Conservation (phyloP, 169 alveolate species). For the Neospora caninum region DNA sequence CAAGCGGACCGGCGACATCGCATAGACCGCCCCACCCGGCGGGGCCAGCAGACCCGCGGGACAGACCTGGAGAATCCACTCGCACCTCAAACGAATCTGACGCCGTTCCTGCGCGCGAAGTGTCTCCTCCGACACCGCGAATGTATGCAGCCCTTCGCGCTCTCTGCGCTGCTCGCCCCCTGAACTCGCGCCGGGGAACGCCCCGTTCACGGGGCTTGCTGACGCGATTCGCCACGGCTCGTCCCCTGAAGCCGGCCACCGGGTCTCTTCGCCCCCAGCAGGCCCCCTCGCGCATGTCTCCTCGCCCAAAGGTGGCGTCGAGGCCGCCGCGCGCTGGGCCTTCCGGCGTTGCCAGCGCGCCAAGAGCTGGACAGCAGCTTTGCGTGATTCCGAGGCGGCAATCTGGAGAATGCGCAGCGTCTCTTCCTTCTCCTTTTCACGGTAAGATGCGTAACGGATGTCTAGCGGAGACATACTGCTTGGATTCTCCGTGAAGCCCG, state of each 20-base stretch:
- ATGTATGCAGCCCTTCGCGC: background rate
- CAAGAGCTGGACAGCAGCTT: conserved; percentile 55
- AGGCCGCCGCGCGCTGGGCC: background rate
- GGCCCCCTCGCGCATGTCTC: background rate
- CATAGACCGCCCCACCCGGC: background rate
- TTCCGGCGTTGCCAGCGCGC: conserved; percentile 51
- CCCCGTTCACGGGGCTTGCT: background rate
- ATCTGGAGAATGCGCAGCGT: background rate
- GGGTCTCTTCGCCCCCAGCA: background rate
- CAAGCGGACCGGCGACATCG: background rate
- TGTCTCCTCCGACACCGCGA: background rate
- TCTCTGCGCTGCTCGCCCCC: conserved; percentile 5
- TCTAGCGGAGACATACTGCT: background rate
- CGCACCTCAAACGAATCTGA: conserved; percentile 45
- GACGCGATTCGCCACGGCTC: background rate
- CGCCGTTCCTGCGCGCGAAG: conserved; percentile 24
- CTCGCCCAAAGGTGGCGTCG: background rate
- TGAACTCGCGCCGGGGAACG: background rate
- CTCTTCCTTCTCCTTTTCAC: background rate
- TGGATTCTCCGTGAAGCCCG: background rate
- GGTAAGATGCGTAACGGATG: background rate
- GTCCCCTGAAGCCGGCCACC: background rate
- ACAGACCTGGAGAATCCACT: conserved; percentile 48
- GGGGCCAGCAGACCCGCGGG: conserved; percentile 58
- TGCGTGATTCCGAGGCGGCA: conserved; percentile 40